Percentiles rank a stretch among this genome's conserved stretches.
Conservation (phyloP, 2,329 filamentous ascomycete species). For the Aspergillus sp. region DNA sequence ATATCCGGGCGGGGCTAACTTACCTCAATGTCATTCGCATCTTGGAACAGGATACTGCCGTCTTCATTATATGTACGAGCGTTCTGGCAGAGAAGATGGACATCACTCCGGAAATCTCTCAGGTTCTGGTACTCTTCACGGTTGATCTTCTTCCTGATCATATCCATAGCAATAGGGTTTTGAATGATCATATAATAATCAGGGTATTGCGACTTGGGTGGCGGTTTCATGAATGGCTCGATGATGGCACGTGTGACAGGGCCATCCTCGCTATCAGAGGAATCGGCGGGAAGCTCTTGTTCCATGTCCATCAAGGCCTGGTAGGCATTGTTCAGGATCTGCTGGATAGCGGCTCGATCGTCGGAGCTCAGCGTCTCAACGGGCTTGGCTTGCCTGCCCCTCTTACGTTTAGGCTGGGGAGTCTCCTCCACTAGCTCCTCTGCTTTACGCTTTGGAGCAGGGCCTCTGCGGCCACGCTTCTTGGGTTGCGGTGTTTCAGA, state of each 20-base stretch:
- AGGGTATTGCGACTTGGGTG: slow-evolving; percentile 83
- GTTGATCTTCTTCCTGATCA: slow-evolving; percentile 93
- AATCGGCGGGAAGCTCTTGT: slow-evolving; percentile 61
- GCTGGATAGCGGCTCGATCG: slow-evolving; percentile 75
- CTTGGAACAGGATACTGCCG: slow-evolving; percentile 83
- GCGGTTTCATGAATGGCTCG: slow-evolving; percentile 88
- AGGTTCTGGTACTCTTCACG: slow-evolving; percentile 86
- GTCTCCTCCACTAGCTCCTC: slow-evolving; percentile 74
- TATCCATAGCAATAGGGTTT: slow-evolving; percentile 92
- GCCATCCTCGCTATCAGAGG: slow-evolving; percentile 54
- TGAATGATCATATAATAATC: slow-evolving; percentile 95
- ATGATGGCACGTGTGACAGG: slow-evolving; percentile 75
- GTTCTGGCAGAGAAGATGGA: slow-evolving; percentile 82
- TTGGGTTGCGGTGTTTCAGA: slow-evolving; percentile 78
- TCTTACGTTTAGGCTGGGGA: slow-evolving; percentile 74
- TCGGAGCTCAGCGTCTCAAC: slow-evolving; percentile 65
- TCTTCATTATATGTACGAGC: slow-evolving; percentile 97
- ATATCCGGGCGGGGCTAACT: slow-evolving; percentile 45
- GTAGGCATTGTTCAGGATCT: slow-evolving; percentile 73
- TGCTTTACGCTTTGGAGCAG: slow-evolving; percentile 82
- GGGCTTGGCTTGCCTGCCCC: slow-evolving; percentile 69
- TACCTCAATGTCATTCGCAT: slow-evolving; percentile 92
- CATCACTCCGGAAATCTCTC: slow-evolving; percentile 77
- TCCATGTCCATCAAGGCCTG: slow-evolving; percentile 81
- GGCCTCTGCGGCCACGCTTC: slow-evolving; percentile 73